These are phyloP conservation scores for Solanum etuberosum DNA, from an alignment of 257 asterid genomes.

Conservation along the genomic window DNA sequence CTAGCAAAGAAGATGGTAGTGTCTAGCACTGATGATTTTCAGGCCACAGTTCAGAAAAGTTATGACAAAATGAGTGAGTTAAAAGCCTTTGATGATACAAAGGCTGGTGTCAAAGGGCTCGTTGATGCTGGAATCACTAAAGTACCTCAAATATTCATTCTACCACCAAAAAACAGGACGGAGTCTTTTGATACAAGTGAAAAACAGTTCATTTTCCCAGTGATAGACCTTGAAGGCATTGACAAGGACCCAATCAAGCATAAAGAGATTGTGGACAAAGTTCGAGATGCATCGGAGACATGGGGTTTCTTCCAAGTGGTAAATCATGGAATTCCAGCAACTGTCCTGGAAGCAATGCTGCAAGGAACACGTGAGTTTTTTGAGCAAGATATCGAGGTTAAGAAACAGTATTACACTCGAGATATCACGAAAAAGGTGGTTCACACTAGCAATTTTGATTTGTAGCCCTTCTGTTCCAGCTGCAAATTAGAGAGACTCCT, in stretches of 20 bases:
- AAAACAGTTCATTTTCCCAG: conserved; percentile 9
- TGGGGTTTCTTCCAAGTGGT: conserved; percentile 50
- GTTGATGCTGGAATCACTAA: neutral
- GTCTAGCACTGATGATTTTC: neutral
- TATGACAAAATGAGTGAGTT: neutral
- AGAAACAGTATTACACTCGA: conserved; percentile 37
- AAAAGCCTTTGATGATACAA: neutral
- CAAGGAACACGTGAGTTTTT: conserved; percentile 38
- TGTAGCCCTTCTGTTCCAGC: conserved; percentile 28
- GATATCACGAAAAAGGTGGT: conserved; percentile 20
- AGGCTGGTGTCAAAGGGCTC: neutral
- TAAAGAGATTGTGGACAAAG: conserved; percentile 7
- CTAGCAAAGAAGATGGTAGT: neutral
- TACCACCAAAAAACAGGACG: neutral
- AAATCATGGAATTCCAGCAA: conserved; percentile 26
- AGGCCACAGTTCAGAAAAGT: neutral
- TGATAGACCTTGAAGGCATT: conserved; percentile 24
- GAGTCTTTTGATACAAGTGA: neutral
- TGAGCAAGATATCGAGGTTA: conserved; percentile 44
- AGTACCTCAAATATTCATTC: neutral
- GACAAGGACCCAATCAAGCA: neutral
- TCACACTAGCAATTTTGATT: conserved; percentile 33
- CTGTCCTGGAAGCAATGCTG: conserved; percentile 25
- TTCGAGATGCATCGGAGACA: conserved; percentile 32
- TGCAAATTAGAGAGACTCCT: conserved; percentile 39